A percentile compares a stretch with the other conserved stretches of the same genome.
Evolutionary conservation across 768 basidiomycete species (phyloP).

Genomic region (Mycena capillaripes): DNA sequence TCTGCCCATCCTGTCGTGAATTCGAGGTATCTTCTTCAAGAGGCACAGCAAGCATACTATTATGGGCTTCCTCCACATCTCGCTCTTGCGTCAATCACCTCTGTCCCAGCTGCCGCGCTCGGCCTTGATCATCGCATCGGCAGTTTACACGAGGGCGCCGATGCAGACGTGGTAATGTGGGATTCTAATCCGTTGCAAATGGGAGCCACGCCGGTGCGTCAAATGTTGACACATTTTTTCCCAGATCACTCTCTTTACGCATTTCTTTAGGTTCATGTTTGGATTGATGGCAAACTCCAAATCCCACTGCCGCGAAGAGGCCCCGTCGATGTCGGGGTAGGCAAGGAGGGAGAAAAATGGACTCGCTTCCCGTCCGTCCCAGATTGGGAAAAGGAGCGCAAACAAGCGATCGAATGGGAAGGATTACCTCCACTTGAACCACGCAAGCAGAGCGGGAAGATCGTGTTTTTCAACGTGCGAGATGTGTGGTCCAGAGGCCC

Average conservation of each 20-base stretch:
- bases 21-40: constrained; percentile 76
- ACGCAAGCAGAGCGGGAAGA: constrained; percentile 48
- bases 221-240: no score
- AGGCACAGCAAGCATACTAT: constrained; percentile 80
- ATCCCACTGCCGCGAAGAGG: constrained; percentile 61
- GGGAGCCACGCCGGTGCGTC: constrained; percentile 73
- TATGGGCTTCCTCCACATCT: constrained; percentile 71
- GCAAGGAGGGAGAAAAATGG: constrained; percentile 59
- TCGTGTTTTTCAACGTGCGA: constrained; percentile 79
- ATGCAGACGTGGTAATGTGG: constrained; percentile 82
- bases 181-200: constrained; percentile 81
- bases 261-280: constrained; percentile 61
- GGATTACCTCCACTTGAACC: constrained; percentile 76
- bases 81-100: constrained; percentile 77
- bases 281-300: constrained; percentile 89
- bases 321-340: constrained; percentile 53
- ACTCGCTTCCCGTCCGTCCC: constrained; percentile 66
- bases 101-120: constrained; percentile 72
- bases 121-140: constrained; percentile 88
- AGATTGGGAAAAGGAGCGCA: constrained; percentile 74
- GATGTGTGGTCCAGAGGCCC: constrained; percentile 57
- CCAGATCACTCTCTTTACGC: no score
- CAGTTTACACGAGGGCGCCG: constrained; percentile 67
- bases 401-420: constrained; percentile 71
- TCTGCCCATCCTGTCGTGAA: constrained; percentile 73